phyloP scores from a whole-genome alignment of 345 rosid genomes.

The Raphanus raphanistrum region DNA sequence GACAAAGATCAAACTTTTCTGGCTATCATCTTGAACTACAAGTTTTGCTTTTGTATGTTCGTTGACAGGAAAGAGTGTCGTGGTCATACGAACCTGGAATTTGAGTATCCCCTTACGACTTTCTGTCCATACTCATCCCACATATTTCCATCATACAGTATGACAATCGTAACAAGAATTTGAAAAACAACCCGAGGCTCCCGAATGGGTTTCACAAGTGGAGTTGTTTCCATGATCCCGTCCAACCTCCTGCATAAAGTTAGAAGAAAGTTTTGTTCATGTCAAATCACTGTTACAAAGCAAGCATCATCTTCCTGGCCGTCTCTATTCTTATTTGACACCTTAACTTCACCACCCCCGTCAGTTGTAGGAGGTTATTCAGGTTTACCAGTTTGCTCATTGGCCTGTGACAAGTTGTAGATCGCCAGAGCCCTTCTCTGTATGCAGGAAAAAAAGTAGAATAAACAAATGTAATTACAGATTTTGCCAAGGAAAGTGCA shows the following conservation, averaged over 20 bases:
- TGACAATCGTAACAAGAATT: too few species aligned
- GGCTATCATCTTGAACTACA: constrained; percentile 14
- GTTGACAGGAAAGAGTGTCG: background rate
- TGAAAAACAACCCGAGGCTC: constrained; percentile 94
- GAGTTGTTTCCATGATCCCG: constrained; percentile 69
- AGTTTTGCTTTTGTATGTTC: background rate
- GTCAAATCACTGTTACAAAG: constrained; percentile 11
- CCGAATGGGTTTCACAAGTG: constrained; percentile 90
- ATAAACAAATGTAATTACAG: constrained; percentile 23
- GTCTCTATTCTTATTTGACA: constrained; percentile 32
- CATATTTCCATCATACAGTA: too few species aligned
- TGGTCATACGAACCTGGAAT: constrained; percentile 65
- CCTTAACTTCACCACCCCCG: constrained; percentile 51
- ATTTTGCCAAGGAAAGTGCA: background rate
- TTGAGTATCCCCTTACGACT: constrained; percentile 63
- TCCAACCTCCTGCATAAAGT: constrained; percentile 74
- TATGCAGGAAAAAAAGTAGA: constrained; percentile 16
- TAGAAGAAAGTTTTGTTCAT: constrained; percentile 21
- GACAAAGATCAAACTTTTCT: background rate
- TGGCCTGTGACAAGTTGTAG: constrained; percentile 45
- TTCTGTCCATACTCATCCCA: too few species aligned
- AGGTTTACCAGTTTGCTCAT: constrained; percentile 53
- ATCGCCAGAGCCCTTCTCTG: constrained; percentile 48
- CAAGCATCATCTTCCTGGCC: constrained; percentile 68
- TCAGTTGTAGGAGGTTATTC: constrained; percentile 63